Evolutionary conservation across 768 basidiomycete genomes (phyloP).

Genomic region (Mycena floridula): DNA sequence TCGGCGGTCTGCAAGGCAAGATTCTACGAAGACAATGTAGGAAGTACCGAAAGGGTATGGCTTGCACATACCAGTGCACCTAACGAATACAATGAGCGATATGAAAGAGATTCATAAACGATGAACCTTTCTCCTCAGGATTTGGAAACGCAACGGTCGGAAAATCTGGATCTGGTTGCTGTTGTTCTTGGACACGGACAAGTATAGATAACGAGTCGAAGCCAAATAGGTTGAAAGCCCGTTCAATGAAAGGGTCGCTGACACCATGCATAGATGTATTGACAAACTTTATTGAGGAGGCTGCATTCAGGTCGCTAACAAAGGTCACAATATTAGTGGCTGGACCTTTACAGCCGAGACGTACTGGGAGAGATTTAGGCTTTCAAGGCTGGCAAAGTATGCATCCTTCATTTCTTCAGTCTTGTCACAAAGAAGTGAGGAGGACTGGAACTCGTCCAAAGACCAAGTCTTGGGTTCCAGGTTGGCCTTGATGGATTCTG

Average conservation of each 20-base stretch:
- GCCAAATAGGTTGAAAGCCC: conserved; percentile 54
- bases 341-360: background rate
- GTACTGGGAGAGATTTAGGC: conserved; percentile 17
- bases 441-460: conserved; percentile 25
- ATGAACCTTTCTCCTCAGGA: conserved; percentile 80
- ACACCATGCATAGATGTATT: conserved; percentile 94
- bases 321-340: background rate
- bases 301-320: background rate
- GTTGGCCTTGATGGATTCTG: conserved; percentile 54
- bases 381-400: conserved; percentile 45
- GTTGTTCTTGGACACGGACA: conserved; percentile 52
- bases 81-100: conserved; percentile 16
- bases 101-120: background rate
- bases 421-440: conserved; percentile 43
- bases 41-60: background rate
- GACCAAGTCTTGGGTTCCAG: conserved; percentile 48
- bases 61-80: conserved; percentile 39
- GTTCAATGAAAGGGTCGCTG: conserved; percentile 54
- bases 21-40: conserved; percentile 39
- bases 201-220: conserved; percentile 54
- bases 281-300: conserved; percentile 41
- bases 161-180: conserved; percentile 76
- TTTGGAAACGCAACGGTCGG: conserved; percentile 84
- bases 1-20: conserved; percentile 64
- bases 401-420: conserved; percentile 53